These are phyloP conservation scores for Populus hybrid DNA, from an alignment of 441 rosid genomes.

Conservation along the genomic window DNA sequence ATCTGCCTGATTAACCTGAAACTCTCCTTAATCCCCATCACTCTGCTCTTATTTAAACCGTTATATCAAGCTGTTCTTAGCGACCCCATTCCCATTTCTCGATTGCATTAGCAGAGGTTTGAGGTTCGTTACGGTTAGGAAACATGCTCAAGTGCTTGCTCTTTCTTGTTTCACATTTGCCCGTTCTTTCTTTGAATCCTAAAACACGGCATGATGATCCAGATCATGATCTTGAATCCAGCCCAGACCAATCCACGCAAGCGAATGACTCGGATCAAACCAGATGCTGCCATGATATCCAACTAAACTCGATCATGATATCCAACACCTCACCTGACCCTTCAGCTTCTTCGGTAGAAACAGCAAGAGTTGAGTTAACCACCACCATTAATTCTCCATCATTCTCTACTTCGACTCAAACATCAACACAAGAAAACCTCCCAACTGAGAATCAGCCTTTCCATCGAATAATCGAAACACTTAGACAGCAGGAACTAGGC, in stretches of 20 bases:
- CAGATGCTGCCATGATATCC: background rate
- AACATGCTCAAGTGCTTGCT: background rate
- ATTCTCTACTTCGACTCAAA: background rate
- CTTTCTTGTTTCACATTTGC: background rate
- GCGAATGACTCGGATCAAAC: no score
- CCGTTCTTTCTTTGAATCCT: background rate
- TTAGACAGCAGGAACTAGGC: background rate
- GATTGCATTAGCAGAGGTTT: background rate
- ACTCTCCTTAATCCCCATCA: no score
- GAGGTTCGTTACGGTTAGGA: background rate
- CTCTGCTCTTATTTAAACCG: background rate
- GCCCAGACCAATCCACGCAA: background rate
- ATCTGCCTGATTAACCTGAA: no score
- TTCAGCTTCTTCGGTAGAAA: background rate
- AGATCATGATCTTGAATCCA: background rate
- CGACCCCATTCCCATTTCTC: background rate
- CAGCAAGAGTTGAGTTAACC: background rate
- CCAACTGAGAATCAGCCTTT: background rate
- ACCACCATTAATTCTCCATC: background rate
- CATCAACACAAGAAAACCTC: background rate
- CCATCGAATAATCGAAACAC: background rate
- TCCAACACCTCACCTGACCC: background rate
- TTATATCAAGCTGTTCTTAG: no score
- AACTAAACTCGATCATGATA: background rate
- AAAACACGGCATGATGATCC: background rate